Percentiles rank a stretch among this genome's conserved stretches.
Conservation (phyloP, 139 green algal species). For the Desmodesmus armatus region DNA sequence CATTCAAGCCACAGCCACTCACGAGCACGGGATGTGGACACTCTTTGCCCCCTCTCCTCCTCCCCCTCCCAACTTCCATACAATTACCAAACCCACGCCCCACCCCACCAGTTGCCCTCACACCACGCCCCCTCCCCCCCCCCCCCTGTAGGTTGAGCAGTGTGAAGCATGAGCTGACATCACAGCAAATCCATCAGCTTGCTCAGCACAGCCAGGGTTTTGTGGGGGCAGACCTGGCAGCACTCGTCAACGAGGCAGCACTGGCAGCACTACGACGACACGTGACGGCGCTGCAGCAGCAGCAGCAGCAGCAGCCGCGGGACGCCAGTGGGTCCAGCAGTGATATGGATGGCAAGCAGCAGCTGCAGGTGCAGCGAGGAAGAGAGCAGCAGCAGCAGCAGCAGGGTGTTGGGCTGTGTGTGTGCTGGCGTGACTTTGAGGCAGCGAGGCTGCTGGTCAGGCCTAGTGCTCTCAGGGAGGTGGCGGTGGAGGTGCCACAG, state of each 20-base stretch:
- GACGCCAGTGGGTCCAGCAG: not conserved
- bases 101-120: too few relatives aligned
- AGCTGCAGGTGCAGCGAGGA: constrained; percentile 16
- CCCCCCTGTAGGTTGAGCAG: constrained; percentile 50
- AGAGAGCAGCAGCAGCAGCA: constrained; percentile 20
- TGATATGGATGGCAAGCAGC: not conserved
- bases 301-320: not conserved
- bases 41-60: too few relatives aligned
- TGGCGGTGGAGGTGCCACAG: constrained; percentile 68
- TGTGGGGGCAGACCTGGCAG: constrained; percentile 85
- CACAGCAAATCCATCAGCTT: constrained; percentile 70
- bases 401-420: constrained; percentile 19
- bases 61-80: too few relatives aligned
- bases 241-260: constrained; percentile 81
- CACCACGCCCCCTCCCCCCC: too few relatives aligned
- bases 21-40: too few relatives aligned
- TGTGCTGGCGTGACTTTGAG: constrained; percentile 55
- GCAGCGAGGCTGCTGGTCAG: constrained; percentile 54
- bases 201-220: constrained; percentile 79
- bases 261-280: constrained; percentile 68
- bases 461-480: constrained; percentile 71
- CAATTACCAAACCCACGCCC: too few relatives aligned
- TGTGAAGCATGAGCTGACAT: constrained; percentile 55
- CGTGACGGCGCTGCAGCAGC: constrained; percentile 15
- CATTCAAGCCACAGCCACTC: too few relatives aligned